Conservation (phyloP, 352 stramenopile species). For the Globisporangium polare region DNA sequence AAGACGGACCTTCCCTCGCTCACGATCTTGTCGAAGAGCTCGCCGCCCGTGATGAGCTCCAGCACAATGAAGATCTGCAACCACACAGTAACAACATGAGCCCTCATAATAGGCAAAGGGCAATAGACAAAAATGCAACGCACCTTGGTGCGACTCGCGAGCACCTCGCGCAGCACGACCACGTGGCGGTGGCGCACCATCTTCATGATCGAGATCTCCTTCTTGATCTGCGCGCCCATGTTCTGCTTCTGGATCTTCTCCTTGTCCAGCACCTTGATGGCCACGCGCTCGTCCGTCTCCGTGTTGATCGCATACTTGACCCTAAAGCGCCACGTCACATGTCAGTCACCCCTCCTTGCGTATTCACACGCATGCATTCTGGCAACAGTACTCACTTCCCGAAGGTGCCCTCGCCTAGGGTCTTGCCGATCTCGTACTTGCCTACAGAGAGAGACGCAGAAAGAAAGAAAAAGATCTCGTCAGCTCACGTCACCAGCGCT, state of each 20-base stretch:
- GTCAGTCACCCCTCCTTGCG: background rate
- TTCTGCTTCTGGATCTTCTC: constrained; percentile 98
- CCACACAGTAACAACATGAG: background rate
- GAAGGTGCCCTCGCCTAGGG: constrained; percentile 95
- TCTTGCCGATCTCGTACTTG: constrained; percentile 97
- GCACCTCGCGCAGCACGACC: constrained; percentile 86
- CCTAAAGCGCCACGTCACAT: constrained; percentile 22
- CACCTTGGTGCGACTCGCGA: constrained; percentile 95
- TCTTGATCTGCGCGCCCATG: constrained; percentile 98
- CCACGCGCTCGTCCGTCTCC: constrained; percentile 93
- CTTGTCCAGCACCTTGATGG: constrained; percentile 98
- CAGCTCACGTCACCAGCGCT: background rate
- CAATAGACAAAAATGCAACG: background rate
- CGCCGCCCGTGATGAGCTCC: constrained; percentile 88
- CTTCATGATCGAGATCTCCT: constrained; percentile 99
- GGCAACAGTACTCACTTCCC: constrained; percentile 86
- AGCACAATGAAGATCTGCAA: constrained; percentile 95
- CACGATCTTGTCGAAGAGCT: constrained; percentile 97
- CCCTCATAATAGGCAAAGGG: background rate
- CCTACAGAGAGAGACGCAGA: constrained; percentile 37
- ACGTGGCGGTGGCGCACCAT: constrained; percentile 90
- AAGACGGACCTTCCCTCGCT: constrained; percentile 75
- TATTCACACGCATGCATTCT: constrained; percentile 1
- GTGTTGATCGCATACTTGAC: constrained; percentile 95
- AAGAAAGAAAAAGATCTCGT: constrained; percentile 19